Base-by-base conservation (phyloP, 192 early-diverging fungal species). In the Backusella tuberculispora region DNA sequence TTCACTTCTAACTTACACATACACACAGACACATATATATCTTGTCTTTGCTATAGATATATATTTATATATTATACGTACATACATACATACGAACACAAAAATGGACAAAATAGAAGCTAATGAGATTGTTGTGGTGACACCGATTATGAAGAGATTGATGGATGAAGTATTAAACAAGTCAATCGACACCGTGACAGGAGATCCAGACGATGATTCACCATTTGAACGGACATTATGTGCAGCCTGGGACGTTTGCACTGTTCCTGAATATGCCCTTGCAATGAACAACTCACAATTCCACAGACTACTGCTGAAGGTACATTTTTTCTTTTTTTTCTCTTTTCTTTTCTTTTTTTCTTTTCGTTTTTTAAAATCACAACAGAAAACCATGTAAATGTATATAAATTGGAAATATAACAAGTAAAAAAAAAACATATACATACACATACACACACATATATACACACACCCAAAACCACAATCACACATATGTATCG, bases 201-300 rank as follows among this genome's bases (percentile, higher is more conserved):
- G 19, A 12, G 65, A 74, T 66, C 45, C 47, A 14, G 72, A 74
- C 60, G 80, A 81, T 48, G 80, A 81, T 66, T 66, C 80, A 13
- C 72, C 76, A 45, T 73, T 74, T 19, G 80, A 81, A 56, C 37
- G 76, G 19, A 74, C 76, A 9, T 37, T 81, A 21, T 81, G 80
- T 72, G 76, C 75, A 21, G 69, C 63, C 7, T 81, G 80, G 80
- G 80, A 81, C 34, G 43, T 77, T 34, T 70, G 76, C 19, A 65
- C 76, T 42, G 68, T 81, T 5, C 43, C 68, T 10, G 80, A 78
- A 17, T 78, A 81, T 24, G 72, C 73, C n/a, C 42, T 46, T 21
- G 60, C 68, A n/a, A 71, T 81, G 41, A 42, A 38, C 34, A 40
- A 40, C n/a, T 44, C 66, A 5, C 67, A 81, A 50, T 44, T 78